Percentiles rank a stretch among this genome's conserved stretches.
Conservation (phyloP, 2,329 filamentous ascomycete species). For the Cladophialophora exuberans region DNA sequence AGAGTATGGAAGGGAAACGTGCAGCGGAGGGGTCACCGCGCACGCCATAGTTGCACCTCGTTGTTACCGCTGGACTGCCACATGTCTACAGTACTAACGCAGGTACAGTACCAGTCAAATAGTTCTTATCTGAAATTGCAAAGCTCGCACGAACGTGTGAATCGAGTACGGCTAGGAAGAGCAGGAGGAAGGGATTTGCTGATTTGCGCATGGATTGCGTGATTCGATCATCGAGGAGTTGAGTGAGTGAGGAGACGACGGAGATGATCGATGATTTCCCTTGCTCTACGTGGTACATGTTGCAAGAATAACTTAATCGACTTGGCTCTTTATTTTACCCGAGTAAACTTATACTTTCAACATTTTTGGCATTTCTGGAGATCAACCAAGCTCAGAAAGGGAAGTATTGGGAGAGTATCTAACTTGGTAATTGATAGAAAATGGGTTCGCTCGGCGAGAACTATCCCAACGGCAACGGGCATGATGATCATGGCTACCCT, state of each 20-base stretch:
- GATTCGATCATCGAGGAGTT: not conserved
- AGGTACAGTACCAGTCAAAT: no score
- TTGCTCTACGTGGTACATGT: no score
- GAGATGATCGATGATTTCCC: no score
- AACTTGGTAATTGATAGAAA: not conserved
- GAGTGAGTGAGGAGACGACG: no score
- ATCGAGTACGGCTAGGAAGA: not conserved
- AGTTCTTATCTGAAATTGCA: not conserved
- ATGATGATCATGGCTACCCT: slow-evolving; percentile 3
- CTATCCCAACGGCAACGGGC: slow-evolving; percentile 2
- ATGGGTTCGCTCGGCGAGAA: slow-evolving; percentile 12
- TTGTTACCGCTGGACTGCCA: no score
- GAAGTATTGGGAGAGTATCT: not conserved
- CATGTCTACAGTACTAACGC: no score
- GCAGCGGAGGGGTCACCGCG: no score
- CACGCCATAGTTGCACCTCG: no score
- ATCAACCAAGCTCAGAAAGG: no score
- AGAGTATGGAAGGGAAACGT: no score
- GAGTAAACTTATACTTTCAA: not conserved
- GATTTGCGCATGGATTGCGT: slow-evolving; percentile 8
- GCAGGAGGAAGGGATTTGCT: not conserved
- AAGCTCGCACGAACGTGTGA: not conserved
- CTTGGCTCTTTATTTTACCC: not conserved
- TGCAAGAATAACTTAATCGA: no score
- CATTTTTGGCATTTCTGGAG: no score